These are phyloP conservation scores for Cadophora sp. DNA, from an alignment of 2,329 filamentous ascomycete species.

Conservation along the genomic window DNA sequence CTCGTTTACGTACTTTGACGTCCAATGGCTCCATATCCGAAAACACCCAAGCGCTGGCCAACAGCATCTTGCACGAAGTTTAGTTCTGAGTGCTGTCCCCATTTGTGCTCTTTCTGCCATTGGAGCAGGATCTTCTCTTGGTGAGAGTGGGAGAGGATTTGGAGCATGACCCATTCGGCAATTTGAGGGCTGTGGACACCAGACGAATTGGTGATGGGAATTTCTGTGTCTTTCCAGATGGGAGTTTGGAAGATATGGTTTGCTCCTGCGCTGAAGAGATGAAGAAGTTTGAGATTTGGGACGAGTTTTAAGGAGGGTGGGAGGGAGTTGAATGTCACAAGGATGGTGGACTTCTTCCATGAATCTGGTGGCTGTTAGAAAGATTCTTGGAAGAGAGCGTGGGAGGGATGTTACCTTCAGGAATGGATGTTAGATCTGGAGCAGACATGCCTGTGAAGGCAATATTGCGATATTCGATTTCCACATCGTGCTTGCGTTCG, in stretches of 20 bases:
- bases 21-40: slow-evolving; percentile 50
- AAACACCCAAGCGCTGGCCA: slow-evolving; percentile 61
- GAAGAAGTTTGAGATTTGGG: slow-evolving; percentile 47
- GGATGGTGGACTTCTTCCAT: slow-evolving; percentile 44
- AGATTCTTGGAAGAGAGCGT: background rate
- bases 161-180: slow-evolving; percentile 71
- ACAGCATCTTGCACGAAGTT: slow-evolving; percentile 58
- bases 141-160: slow-evolving; percentile 63
- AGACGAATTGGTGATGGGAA: slow-evolving; percentile 46
- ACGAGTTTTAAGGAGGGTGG: slow-evolving; percentile 38
- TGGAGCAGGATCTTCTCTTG: slow-evolving; percentile 61
- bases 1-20: slow-evolving; percentile 47
- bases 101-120: slow-evolving; percentile 61
- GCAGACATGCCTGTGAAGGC: slow-evolving; percentile 33
- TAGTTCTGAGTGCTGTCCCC: slow-evolving; percentile 51
- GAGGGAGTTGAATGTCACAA: slow-evolving; percentile 43
- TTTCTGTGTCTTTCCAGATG: slow-evolving; percentile 46
- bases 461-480: slow-evolving; percentile 51
- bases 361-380: slow-evolving; percentile 31
- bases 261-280: slow-evolving; percentile 46
- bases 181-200: slow-evolving; percentile 61
- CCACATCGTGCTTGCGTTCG: slow-evolving; percentile 52
- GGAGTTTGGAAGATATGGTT: slow-evolving; percentile 41
- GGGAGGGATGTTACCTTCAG: slow-evolving; percentile 31
- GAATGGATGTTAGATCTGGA: slow-evolving; percentile 22